phyloP scores from a whole-genome alignment of 768 basidiomycete species.

The Mycena capillaripes region DNA sequence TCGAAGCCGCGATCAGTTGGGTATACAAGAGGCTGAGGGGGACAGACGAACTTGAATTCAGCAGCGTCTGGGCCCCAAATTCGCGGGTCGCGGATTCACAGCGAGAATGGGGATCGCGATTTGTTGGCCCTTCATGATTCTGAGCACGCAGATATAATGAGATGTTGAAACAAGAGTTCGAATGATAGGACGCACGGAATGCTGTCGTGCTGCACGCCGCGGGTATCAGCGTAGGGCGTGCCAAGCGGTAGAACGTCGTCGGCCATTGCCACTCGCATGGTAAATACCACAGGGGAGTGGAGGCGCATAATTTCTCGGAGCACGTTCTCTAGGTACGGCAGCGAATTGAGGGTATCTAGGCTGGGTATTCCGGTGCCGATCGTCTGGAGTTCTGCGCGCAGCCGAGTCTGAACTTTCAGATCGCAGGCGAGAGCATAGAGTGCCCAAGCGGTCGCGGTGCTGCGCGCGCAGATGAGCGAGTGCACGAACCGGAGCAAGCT shows the following conservation, averaged over 20 bases:
- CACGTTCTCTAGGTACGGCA: conserved; percentile 67
- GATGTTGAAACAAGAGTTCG: background rate
- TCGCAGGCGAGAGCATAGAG: conserved; percentile 56
- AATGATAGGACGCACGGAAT: conserved; percentile 42
- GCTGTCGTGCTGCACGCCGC: conserved; percentile 43
- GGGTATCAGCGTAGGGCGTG: conserved; percentile 49
- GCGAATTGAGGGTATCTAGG: conserved; percentile 64
- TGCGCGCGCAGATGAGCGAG: background rate
- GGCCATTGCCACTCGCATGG: conserved; percentile 47
- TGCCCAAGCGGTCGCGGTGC: conserved; percentile 55
- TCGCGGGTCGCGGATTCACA: conserved; percentile 51
- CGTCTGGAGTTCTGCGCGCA: conserved; percentile 59
- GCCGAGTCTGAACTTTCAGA: conserved; percentile 55
- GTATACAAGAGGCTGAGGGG: too few relatives aligned
- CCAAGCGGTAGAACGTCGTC: conserved; percentile 55
- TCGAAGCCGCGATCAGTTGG: background rate
- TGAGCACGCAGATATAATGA: background rate
- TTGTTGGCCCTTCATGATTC: conserved; percentile 36
- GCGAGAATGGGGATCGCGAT: conserved; percentile 49
- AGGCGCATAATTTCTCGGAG: conserved; percentile 59
- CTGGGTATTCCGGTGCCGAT: conserved; percentile 57
- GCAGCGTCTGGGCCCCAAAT: conserved; percentile 50
- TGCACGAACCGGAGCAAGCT: too few relatives aligned
- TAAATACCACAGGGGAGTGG: conserved; percentile 52
- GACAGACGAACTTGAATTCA: conserved; percentile 48